A percentile compares a stretch with the other conserved stretches of the same genome.
Evolutionary conservation across 2,329 filamentous ascomycete genomes (phyloP).

Genomic region (Elsinoe necatrix): DNA sequence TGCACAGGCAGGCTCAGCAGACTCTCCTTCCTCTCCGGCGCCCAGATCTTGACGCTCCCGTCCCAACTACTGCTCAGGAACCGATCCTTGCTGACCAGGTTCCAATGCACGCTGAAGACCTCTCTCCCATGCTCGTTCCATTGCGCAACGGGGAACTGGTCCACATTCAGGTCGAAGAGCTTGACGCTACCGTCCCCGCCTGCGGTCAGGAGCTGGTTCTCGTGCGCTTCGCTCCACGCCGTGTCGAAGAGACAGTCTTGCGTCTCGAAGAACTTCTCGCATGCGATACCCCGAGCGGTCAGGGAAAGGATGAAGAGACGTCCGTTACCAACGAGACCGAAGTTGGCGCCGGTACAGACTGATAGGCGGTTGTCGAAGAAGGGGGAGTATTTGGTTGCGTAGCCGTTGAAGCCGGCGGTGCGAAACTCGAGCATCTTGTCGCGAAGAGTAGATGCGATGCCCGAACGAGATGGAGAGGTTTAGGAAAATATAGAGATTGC

Average conservation of each 20-base stretch:
- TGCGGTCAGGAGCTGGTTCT: conserved; percentile 83
- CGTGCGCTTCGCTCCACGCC: conserved; percentile 91
- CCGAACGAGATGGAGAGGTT: background rate
- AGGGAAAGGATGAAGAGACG: conserved; percentile 76
- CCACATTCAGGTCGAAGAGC: conserved; percentile 75
- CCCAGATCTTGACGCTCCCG: conserved; percentile 93
- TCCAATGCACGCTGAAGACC: conserved; percentile 89
- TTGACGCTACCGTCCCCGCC: conserved; percentile 92
- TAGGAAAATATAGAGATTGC: background rate
- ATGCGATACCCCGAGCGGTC: conserved; percentile 71
- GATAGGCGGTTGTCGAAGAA: conserved; percentile 95
- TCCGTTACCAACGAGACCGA: conserved; percentile 93
- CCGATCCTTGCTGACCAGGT: conserved; percentile 77
- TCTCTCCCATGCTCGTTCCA: conserved; percentile 93
- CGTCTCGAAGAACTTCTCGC: conserved; percentile 88
- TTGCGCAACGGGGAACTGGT: conserved; percentile 78
- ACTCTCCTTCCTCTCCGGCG: conserved; percentile 57
- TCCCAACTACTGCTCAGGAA: conserved; percentile 95
- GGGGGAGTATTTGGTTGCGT: conserved; percentile 95
- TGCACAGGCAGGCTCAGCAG: conserved; percentile 83
- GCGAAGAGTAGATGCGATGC: background rate
- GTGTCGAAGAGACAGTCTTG: conserved; percentile 95
- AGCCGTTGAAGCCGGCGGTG: conserved; percentile 89
- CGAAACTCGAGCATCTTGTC: conserved; percentile 79
- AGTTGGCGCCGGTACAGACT: conserved; percentile 86